Percentiles rank a stretch among this genome's conserved stretches.
These are phyloP conservation scores for Zygoascus bituminiphila DNA, from an alignment of 805 yeast genomes.

Conservation along the genomic window DNA sequence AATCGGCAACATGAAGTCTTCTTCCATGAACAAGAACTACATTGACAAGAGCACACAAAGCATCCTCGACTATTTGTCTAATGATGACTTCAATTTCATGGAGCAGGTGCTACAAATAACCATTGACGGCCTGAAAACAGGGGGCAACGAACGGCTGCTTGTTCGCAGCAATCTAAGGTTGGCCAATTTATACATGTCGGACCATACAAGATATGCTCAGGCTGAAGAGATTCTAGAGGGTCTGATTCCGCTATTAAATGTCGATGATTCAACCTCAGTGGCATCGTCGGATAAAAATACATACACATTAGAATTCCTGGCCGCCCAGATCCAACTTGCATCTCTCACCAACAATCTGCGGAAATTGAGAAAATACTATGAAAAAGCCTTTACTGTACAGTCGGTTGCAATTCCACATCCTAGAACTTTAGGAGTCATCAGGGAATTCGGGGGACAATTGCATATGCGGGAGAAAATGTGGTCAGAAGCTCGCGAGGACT, in stretches of 20 bases:
- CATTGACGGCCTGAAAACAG: slow-evolving; percentile 19
- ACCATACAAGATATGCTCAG: slow-evolving; percentile 6
- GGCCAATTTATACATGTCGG: slow-evolving; percentile 25
- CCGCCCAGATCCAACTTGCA: slow-evolving; percentile 53
- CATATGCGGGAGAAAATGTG: slow-evolving; percentile 53
- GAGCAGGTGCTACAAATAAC: slow-evolving; percentile 23
- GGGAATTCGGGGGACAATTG: slow-evolving; percentile 68
- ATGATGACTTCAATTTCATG: slow-evolving; percentile 19
- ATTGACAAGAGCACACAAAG: slow-evolving; percentile 30
- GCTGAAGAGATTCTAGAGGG: slow-evolving; percentile 4
- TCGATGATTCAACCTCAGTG: not conserved
- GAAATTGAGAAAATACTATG: slow-evolving; percentile 41
- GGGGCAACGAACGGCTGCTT: slow-evolving; percentile 26
- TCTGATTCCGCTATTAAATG: not conserved
- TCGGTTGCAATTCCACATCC: slow-evolving; percentile 60
- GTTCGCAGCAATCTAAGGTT: slow-evolving; percentile 25
- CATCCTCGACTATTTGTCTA: slow-evolving; percentile 24
- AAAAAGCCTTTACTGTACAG: slow-evolving; percentile 39
- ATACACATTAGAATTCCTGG: slow-evolving; percentile 51
- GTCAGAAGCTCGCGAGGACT: slow-evolving; percentile 46
- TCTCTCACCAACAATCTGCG: slow-evolving; percentile 33
- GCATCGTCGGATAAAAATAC: slow-evolving; percentile 12
- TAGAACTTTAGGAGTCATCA: slow-evolving; percentile 59
- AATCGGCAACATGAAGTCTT: slow-evolving; percentile 7
- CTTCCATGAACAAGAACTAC: slow-evolving; percentile 25